phyloP scores from a whole-genome alignment of 1,139 yeast species.

The Yamadazyma conglobata region DNA sequence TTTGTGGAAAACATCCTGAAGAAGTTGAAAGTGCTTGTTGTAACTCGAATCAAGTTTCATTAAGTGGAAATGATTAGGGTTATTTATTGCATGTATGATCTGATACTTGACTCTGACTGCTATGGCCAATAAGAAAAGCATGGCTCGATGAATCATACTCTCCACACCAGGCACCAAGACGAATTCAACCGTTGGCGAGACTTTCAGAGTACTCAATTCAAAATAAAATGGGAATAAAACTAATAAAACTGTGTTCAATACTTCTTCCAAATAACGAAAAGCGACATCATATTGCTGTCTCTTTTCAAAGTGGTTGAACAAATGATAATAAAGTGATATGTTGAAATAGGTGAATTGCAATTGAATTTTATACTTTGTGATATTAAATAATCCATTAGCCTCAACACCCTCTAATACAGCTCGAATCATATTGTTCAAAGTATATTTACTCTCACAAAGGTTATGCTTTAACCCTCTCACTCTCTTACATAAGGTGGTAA shows the following conservation, averaged over 20 bases:
- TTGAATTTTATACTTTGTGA: constrained; percentile 19
- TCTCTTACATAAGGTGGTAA: constrained; percentile 12
- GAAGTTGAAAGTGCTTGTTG: constrained; percentile 6
- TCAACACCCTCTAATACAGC: constrained; percentile 1
- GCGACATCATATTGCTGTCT: constrained; percentile 23
- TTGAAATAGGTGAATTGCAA: constrained; percentile 30
- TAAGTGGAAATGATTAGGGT: constrained; percentile 7
- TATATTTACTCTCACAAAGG: constrained; percentile 8
- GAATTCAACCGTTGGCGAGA: constrained; percentile 28
- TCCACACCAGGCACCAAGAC: constrained; percentile 34
- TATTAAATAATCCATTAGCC: constrained; percentile 2
- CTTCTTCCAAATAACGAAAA: constrained; percentile 30
- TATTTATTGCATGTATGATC: constrained; percentile 4
- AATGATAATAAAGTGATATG: constrained; percentile 26
- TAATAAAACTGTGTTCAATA: constrained; percentile 22
- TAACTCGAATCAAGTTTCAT: constrained; percentile 9
- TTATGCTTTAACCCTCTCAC: constrained; percentile 10
- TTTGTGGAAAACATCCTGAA: constrained; percentile 8
- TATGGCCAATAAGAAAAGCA: constrained; percentile 24
- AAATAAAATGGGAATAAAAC: constrained; percentile 31
- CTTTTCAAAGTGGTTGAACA: constrained; percentile 32
- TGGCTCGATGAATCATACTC: constrained; percentile 28
- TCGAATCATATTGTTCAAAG: constrained; percentile 2
- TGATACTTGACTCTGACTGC: constrained; percentile 12
- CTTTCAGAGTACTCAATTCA: constrained; percentile 21